phyloP scores from a whole-genome alignment of 805 yeast species.

The Ogataea trehaloabstinens region DNA sequence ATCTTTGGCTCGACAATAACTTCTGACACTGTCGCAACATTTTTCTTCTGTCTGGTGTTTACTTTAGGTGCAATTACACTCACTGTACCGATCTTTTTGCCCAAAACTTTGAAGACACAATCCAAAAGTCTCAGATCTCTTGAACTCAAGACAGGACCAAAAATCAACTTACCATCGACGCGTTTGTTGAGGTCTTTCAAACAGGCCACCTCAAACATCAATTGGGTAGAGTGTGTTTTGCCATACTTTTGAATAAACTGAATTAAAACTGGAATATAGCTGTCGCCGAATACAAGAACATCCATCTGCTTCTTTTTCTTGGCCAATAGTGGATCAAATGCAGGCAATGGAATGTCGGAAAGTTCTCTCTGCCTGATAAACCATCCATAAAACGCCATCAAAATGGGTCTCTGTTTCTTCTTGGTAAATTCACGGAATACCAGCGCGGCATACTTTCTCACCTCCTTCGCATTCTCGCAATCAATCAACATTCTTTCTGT shows the following conservation, averaged over 20 bases:
- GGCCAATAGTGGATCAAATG: conserved; percentile 3
- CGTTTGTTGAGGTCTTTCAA: conserved; percentile 17
- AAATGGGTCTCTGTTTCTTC: conserved; percentile 20
- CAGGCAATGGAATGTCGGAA: conserved; percentile 1
- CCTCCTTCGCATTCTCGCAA: conserved; percentile 11
- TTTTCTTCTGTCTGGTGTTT: background rate
- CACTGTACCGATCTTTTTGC: conserved; percentile 2
- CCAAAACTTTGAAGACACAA: conserved; percentile 9
- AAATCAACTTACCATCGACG: conserved; percentile 3
- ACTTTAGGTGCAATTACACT: background rate
- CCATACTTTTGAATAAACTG: conserved; percentile 14
- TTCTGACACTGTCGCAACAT: too few relatives aligned
- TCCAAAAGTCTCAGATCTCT: conserved; percentile 13
- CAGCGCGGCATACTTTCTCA: conserved; percentile 12
- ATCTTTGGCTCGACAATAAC: too few relatives aligned
- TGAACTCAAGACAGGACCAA: conserved; percentile 12
- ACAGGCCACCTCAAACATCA: conserved; percentile 7
- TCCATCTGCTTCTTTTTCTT: conserved; percentile 1
- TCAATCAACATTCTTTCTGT: conserved; percentile 9
- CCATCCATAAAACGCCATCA: conserved; percentile 22
- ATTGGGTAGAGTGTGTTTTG: conserved; percentile 5
- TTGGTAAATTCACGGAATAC: conserved; percentile 24
- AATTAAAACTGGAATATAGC: conserved; percentile 13
- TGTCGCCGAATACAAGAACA: conserved; percentile 13
- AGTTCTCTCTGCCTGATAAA: conserved; percentile 6